Base-by-base conservation (phyloP, 371 early-diverging fungal species). In the Sporodiniella umbellata region DNA sequence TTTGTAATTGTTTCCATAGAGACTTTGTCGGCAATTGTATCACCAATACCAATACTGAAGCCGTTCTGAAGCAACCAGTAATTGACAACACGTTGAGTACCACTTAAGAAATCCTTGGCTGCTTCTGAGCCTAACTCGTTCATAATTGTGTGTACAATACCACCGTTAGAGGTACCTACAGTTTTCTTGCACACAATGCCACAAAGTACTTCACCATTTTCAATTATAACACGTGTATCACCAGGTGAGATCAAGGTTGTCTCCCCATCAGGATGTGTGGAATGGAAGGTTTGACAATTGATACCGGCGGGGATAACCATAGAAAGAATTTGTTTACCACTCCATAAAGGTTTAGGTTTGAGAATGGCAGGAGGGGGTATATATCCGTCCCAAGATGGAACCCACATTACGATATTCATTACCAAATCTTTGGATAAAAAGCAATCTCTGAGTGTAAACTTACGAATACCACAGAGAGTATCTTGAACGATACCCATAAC, bases 401-500 rank as follows among this genome's bases (percentile, higher is more conserved):
- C 86, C 92, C 94, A 94, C 90, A 95, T 86, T 47, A 96, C 79
- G 43, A 97, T 78, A 68, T 93, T 87, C 99, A 98, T 97, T 44
- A 97, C 90, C 64, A 96, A 73, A 63, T 93, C 94, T 53, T 83
- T 80, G n/a, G 81, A 69, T 58, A 99, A 50, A 76, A 99, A 96
- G 25, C 85, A 87, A 76, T 99, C 99, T 53, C 99, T 87, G 58
- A 84, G 79, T 2, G 99, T 99, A 58, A 99, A 95, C 74, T 92
- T 95, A 66, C 96, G 86, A 48, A 98, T 83, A 54, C 97, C 99
- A 66, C 95, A 93, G 28, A 99, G 86, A 1, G 99, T 95, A 72
- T 99, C 99, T 75, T 99, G 99, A 39, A 99, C 99, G 68, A 99
- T 99, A 64, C 99, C 99, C 99, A 99, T 99, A 56, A 98, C 95